Evolutionary conservation across 768 basidiomycete genomes (phyloP).

Genomic region (Amanita molliuscula): DNA sequence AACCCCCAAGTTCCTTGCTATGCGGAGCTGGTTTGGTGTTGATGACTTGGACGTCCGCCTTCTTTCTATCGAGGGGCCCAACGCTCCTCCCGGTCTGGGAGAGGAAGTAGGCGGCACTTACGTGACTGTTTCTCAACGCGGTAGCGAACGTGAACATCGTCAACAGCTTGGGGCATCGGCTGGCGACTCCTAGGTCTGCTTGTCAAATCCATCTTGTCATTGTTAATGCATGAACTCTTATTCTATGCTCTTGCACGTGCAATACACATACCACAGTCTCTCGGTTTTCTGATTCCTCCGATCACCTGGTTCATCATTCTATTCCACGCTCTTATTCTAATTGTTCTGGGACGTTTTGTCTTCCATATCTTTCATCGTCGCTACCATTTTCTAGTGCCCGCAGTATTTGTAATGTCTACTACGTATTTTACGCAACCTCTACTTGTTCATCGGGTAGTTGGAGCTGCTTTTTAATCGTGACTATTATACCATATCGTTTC

Average conservation of each 20-base stretch:
- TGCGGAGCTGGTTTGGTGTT: slow-evolving; percentile 68
- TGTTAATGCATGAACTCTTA: neutral
- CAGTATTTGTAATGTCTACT: slow-evolving; percentile 5
- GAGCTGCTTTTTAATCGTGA: slow-evolving; percentile 1
- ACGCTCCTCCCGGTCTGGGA: slow-evolving; percentile 61
- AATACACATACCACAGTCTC: slow-evolving; percentile 2
- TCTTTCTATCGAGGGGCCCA: slow-evolving; percentile 35
- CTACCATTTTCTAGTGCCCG: neutral
- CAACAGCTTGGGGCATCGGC: slow-evolving; percentile 18
- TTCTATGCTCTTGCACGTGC: slow-evolving; percentile 7
- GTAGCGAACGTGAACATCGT: slow-evolving; percentile 56
- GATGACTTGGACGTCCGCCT: slow-evolving; percentile 50
- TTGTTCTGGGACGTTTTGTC: neutral
- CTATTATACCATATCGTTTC: slow-evolving; percentile 3
- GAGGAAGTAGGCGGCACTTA: slow-evolving; percentile 81
- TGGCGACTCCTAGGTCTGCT: slow-evolving; percentile 17
- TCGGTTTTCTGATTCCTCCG: neutral
- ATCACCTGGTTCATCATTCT: slow-evolving; percentile 1
- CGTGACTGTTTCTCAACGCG: slow-evolving; percentile 76
- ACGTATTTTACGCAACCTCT: slow-evolving; percentile 6
- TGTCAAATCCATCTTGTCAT: neutral
- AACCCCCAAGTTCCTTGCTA: slow-evolving; percentile 69
- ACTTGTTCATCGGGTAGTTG: neutral
- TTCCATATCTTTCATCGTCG: neutral
- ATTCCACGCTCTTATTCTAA: neutral